Percentiles rank a stretch among this genome's conserved stretches.
Conservation (phyloP, 352 stramenopile genomes). For the Globisporangium emineosum region DNA sequence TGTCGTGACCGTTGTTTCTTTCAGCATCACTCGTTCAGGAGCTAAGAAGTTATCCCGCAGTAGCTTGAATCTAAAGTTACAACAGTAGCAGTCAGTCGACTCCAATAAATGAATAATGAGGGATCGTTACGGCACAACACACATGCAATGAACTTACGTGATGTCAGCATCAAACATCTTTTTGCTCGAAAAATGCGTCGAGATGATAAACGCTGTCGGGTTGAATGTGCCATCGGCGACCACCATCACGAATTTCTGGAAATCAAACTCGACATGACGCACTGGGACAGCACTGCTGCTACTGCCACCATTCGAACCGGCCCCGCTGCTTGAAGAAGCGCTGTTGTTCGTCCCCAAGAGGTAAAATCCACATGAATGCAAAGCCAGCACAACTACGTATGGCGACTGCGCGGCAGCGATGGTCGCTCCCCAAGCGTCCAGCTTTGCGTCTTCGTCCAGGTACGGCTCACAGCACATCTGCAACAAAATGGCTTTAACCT, state of each 20-base stretch:
- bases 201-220: constrained; percentile 35
- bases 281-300: constrained; percentile 21
- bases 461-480: constrained; percentile 51
- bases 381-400: constrained; percentile 38
- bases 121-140: neutral
- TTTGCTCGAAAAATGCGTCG: constrained; percentile 42
- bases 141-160: constrained; percentile 22
- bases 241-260: constrained; percentile 36
- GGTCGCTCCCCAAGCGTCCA: constrained; percentile 39
- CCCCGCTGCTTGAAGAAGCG: neutral
- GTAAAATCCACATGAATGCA: constrained; percentile 48
- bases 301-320: neutral
- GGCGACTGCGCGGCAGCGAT: constrained; percentile 19
- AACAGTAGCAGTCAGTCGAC: neutral
- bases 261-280: constrained; percentile 66
- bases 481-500: constrained; percentile 56
- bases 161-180: constrained; percentile 36
- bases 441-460: constrained; percentile 39
- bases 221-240: constrained; percentile 53
- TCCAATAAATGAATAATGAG: neutral
- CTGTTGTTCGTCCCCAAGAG: constrained; percentile 30
- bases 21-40: constrained; percentile 46
- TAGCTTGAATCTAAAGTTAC: constrained; percentile 31
- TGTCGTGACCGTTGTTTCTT: constrained; percentile 31
- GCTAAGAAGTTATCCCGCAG: constrained; percentile 60